phyloP scores from a whole-genome alignment of 768 basidiomycete genomes.

The Trametopsis cervina region DNA sequence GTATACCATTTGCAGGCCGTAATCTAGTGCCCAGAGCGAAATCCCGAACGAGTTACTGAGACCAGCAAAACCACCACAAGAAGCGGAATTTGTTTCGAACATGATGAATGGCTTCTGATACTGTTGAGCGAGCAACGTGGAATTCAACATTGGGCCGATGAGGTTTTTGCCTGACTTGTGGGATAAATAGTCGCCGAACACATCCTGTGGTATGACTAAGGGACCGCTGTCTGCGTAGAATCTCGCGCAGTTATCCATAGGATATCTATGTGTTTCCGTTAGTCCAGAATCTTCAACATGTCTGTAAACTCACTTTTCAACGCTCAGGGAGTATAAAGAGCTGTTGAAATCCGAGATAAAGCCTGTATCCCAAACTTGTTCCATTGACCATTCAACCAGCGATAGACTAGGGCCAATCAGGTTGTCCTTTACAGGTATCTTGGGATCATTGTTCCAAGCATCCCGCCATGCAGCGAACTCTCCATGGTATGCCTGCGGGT shows the following conservation, averaged over 20 bases:
- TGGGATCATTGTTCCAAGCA: slow-evolving; percentile 34
- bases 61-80: slow-evolving; percentile 41
- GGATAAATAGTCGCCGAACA: slow-evolving; percentile 49
- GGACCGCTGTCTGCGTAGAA: slow-evolving; percentile 35
- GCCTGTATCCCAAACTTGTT: slow-evolving; percentile 45
- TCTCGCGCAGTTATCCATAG: slow-evolving; percentile 55
- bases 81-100: slow-evolving; percentile 53
- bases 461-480: slow-evolving; percentile 45
- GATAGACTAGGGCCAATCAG: slow-evolving; percentile 62
- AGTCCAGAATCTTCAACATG: slow-evolving; percentile 1
- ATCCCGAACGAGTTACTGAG: slow-evolving; percentile 55
- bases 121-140: slow-evolving; percentile 34
- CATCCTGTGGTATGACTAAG: slow-evolving; percentile 34
- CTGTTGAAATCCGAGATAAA: slow-evolving; percentile 39
- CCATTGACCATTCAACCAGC: slow-evolving; percentile 35
- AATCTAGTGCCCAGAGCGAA: slow-evolving; percentile 47
- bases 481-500: slow-evolving; percentile 37
- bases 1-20: slow-evolving; percentile 44
- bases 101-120: slow-evolving; percentile 40
- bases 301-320: slow-evolving; percentile 41
- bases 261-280: slow-evolving; percentile 35
- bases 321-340: slow-evolving; percentile 37
- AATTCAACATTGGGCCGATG: slow-evolving; percentile 44
- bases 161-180: slow-evolving; percentile 48
- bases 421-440: slow-evolving; percentile 34